Evolutionary conservation across 257 asterid species (phyloP), one percentile per base, ranked within the genome.

Genomic region (Solanum paucissectum): DNA sequence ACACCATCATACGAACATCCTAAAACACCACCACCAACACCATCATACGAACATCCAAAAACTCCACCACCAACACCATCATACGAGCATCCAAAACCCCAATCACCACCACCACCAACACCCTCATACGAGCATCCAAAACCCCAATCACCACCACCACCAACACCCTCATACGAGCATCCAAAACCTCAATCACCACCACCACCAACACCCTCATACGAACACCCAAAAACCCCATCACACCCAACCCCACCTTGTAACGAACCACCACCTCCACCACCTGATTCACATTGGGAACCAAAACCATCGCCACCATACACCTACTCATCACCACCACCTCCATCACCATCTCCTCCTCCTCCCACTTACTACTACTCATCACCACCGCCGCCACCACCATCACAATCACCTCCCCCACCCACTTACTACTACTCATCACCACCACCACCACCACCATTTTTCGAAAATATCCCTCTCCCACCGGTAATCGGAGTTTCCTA

Each of bases 391-490:
- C 64, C 91, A 6, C 90, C 64, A 55, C 64, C 91, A 12, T 89
- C 91, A 0, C 86, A 90, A 0, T 89, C 92, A 0, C 94, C 94
- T 1, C 91, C 90, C 1, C 91, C 93, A 3, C 79, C 79, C 12
- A 34, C 79, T 40, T 83, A 88, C 10, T 27, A 72, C 1, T 81
- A 86, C 1, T 62, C 90, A 2, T 55, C 90, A 7, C 90, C 92
- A 6, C 79, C 79, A 0, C 86, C 94, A 0, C 86, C 94, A 0
- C 91, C 93, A 2, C 87, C 94, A 20, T 7, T 21, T 42, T 79
- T 25, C 92, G 91, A 2, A 52, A 91, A 27, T 87, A 76, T 9
- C 38, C 91, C 92, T 1, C 93, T 93, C 1, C 93, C 93, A 16
- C 91, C 95, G 11, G 7, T 89, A 33, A 69, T 34, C 62, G 84